phyloP scores from a whole-genome alignment of 768 basidiomycete genomes.

The Cyclocybe aegerita region DNA sequence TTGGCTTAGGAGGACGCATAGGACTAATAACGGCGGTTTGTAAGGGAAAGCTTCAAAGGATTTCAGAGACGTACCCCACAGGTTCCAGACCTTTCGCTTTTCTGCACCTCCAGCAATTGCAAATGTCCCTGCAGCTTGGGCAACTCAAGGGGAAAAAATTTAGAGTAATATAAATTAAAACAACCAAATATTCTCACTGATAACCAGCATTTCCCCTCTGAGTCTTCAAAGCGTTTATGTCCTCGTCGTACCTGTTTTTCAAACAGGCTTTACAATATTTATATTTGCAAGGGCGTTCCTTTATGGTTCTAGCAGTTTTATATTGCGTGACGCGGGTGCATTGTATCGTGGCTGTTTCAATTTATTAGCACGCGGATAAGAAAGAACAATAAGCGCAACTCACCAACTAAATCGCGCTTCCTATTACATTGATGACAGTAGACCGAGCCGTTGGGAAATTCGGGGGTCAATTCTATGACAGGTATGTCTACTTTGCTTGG shows the following conservation, averaged over 20 bases:
- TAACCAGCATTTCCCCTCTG: conserved; percentile 35
- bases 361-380: neutral
- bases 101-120: conserved; percentile 68
- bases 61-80: conserved; percentile 45
- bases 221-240: conserved; percentile 40
- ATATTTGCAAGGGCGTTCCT: conserved; percentile 46
- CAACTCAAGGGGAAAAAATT: conserved; percentile 44
- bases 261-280: conserved; percentile 70
- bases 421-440: conserved; percentile 76
- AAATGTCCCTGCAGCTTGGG: conserved; percentile 63
- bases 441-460: conserved; percentile 42
- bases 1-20: conserved; percentile 12
- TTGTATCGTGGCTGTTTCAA: conserved; percentile 18
- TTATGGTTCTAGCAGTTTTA: conserved; percentile 3
- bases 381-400: conserved; percentile 14
- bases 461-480: conserved; percentile 25
- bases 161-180: neutral
- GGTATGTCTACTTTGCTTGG: conserved; percentile 27
- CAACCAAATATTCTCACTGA: conserved; percentile 37
- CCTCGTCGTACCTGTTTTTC: conserved; percentile 64
- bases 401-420: conserved; percentile 55
- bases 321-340: conserved; percentile 27
- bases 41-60: neutral
- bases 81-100: conserved; percentile 62
- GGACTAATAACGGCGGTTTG: conserved; percentile 3